A percentile compares a stretch with the other conserved stretches of the same genome.
Evolutionary conservation across 1,284 basidiomycete species (phyloP).

Genomic region (Ceratobasidium sp.): DNA sequence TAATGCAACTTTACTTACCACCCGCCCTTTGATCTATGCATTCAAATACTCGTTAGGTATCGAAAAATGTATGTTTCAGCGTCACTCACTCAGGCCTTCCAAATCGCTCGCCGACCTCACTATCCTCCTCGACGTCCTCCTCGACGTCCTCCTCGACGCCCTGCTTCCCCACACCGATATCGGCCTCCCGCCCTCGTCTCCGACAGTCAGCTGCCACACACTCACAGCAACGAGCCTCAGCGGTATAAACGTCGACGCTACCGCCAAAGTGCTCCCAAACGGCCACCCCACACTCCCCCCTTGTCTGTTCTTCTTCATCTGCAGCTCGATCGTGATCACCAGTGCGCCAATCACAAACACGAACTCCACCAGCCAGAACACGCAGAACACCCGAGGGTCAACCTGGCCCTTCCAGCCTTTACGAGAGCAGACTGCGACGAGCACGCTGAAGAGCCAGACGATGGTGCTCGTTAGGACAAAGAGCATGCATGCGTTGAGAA

Average conservation of each 20-base stretch:
- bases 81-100: too few species aligned
- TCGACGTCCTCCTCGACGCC: too few species aligned
- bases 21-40: too few species aligned
- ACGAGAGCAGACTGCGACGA: slow-evolving; percentile 4
- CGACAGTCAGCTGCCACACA: slow-evolving; percentile 2
- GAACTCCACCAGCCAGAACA: slow-evolving; percentile 36
- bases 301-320: background rate
- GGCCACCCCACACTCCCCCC: slow-evolving; percentile 11
- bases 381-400: slow-evolving; percentile 23
- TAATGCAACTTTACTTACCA: too few species aligned
- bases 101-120: too few species aligned
- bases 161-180: too few species aligned
- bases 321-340: slow-evolving; percentile 11
- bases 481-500: slow-evolving; percentile 39
- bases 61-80: too few species aligned
- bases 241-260: slow-evolving; percentile 15
- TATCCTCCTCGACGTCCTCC: too few species aligned
- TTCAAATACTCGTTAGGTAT: too few species aligned
- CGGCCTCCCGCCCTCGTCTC: too few species aligned
- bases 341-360: slow-evolving; percentile 9
- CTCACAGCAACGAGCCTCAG: slow-evolving; percentile 14
- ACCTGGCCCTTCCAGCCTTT: slow-evolving; percentile 26
- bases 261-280: slow-evolving; percentile 33
- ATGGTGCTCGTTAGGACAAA: slow-evolving; percentile 28
- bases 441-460: slow-evolving; percentile 27